Base-by-base conservation (phyloP, 257 asterid species). In the Avicennia marina region DNA sequence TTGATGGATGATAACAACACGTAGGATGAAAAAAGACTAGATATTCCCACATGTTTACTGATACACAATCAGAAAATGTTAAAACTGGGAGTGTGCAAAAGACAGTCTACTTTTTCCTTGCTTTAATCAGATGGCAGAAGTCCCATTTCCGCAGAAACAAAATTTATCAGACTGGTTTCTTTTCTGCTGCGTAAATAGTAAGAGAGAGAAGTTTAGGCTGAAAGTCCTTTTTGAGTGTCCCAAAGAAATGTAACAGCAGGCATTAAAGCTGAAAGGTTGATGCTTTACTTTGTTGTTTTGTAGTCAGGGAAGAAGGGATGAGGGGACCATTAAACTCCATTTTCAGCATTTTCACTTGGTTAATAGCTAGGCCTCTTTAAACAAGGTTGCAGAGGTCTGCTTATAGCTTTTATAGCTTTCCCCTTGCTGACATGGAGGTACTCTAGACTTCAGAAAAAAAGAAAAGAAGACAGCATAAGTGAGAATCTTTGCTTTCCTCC, bases 321-420 rank as follows among this genome's bases (percentile, higher is more conserved):
- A 24, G 79, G 89, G 90, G 91, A 76, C 95, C 84, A 81, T 72
- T 16, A n/a, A n/a, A n/a, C n/a, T n/a, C n/a, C n/a, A n/a, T 68
- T 74, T 73, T 75, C 77, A 68, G 62, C 61, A 63, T 55, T 78
- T 77, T 77, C 73, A 71, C 77, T 74, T 68, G 66, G 62, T 76
- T 73, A 49, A 46, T 72, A 64, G 64, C 66, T 64, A 53, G 52
- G 67, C 75, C 71, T 69, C 56, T 69, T 75, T 65, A 49, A 71
- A 64, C 72, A 75, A 41, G 45, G 22, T 67, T 72, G 62, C 84
- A 72, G 78, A 73, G 47, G 65, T 66, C 85, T 80, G 74, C 54
- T 71, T 34, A 31, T 60, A 74, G 80, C 81, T 65, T 73, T 73
- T 65, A 69, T 86, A 81, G 95, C 85, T 74, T 56, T 72, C 85